Base-by-base conservation (phyloP, 2,329 filamentous ascomycete genomes). In the Stagonosporopsis chrysanthemi region DNA sequence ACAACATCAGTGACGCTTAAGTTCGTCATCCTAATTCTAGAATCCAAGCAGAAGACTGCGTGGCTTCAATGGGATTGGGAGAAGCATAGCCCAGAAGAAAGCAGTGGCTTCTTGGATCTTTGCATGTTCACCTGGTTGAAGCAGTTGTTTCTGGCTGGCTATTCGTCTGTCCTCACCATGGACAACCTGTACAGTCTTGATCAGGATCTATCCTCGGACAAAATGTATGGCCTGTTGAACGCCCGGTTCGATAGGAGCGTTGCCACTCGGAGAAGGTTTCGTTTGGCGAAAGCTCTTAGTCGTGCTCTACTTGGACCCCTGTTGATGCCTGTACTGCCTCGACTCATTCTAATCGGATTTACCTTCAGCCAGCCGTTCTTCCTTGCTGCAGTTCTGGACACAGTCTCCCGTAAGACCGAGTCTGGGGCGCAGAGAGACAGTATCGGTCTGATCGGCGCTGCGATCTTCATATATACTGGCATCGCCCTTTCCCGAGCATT, bases 101-200 rank as follows among this genome's bases (percentile, higher is more conserved):
- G 69, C 5, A 71, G 70, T 51, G 70, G 75, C 14, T 58, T 78
- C 5, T 72, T 73, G 44, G 67, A 60, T 29, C 68, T 72, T n/a
- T 64, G 68, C 15, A 52, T 77, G 29, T 75, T 76, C 55, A 72
- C 63, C 62, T 78, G 76, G 76, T 51, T 78, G 11, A 77, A 74
- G 36, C 58, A 58, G 6, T 56, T 78, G 6, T 74, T 78, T 43
- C 31, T 55, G 14, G 11, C 53, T 11, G 75, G 76, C 0, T 75
- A 69, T 44, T 54, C 53, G 11, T 69, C 63, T 1, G 58, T 72
- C 23, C 50, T 78, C 3, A 62, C 52, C 2, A 60, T 71, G 12
- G 62, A 73, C n/a, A 64, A 70, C 54, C 62, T 78, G 11, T 74
- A 66, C 45, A 60, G 60, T 6, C 61, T 72, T 8, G 69, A 71